Percentiles rank a stretch among this genome's conserved stretches.
Conservation (phyloP, 1,139 yeast species). For the Saccharomyces uvarum region DNA sequence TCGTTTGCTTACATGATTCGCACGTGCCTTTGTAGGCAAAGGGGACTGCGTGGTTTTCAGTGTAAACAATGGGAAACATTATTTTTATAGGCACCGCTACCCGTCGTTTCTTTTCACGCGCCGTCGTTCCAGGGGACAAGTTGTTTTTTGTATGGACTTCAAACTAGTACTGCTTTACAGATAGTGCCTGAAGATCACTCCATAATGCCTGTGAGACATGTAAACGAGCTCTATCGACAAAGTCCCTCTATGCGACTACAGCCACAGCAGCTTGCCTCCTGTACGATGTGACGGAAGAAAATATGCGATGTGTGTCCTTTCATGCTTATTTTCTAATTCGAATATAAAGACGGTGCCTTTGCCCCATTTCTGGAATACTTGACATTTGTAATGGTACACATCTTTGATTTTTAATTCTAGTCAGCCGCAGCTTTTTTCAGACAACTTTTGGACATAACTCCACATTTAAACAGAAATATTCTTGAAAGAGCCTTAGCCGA, state of each 20-base stretch:
- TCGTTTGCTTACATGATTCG: background rate
- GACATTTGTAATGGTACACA: background rate
- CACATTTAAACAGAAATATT: background rate
- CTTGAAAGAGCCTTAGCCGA: background rate
- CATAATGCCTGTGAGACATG: background rate
- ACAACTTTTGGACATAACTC: background rate
- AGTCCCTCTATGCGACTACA: background rate
- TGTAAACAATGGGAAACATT: background rate
- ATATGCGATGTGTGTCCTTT: background rate
- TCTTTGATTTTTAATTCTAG: background rate
- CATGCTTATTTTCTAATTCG: background rate
- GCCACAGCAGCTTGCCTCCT: conserved; percentile 1
- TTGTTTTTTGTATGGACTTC: background rate
- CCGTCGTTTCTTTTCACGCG: background rate
- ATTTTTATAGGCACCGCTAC: background rate
- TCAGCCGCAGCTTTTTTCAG: background rate
- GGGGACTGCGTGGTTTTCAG: background rate
- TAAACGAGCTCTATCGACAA: background rate
- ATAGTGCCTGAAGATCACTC: conserved; percentile 1
- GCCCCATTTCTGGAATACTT: background rate
- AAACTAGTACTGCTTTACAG: background rate
- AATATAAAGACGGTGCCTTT: conserved; percentile 1
- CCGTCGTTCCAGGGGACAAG: background rate
- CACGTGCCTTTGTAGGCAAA: background rate
- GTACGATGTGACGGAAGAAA: background rate